Evolutionary conservation across 495 filamentous ascomycete genomes (phyloP), one percentile per base, ranked within the genome.

Genomic region (Penicillium egyptiacum): DNA sequence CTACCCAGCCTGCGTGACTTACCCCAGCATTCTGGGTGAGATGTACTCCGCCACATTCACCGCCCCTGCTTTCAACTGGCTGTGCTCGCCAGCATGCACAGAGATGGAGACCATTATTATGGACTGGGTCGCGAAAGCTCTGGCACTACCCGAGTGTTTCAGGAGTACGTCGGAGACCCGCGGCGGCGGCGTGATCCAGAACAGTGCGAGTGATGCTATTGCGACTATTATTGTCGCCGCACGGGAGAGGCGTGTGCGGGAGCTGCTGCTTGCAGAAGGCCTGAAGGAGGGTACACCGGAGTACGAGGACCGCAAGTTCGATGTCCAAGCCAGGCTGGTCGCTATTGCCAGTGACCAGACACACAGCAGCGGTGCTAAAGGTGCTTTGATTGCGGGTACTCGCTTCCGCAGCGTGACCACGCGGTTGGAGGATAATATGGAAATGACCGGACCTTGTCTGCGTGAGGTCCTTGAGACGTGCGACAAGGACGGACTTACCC

Each of bases 61-160:
- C 8, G 89, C 89, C 3, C 91, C 94, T 11, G 90, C 90, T 9
- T 98, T 98, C 80, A 97, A 97, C 73, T 98, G 94, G 94, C 83
- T 97, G 47, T 97, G 93, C 71, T 91, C 87, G 3, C 94, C 94
- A 2, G 94, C 89, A 19, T 86, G 94, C n/a, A 98, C 94, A 5
- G 94, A 98, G 68, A 80, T 98, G 43, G 94, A 98, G 76, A 97
- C 94, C 0, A 84, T 96, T 44, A 88, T 96, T 31, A 81, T 98
- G 59, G 94, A 97, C 73, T 98, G 93, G 93, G 73, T 98, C 17
- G 89, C 87, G 22, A 82, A 87, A 60, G 75, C 89, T 12, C 71
- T 97, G 35, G 81, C 70, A 14, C 78, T 98, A 14, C 92, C 93
- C 0, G 70, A 79, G 10, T 89, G 86, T 65, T 97, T 88, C 65